phyloP scores from a whole-genome alignment of 306 rosid species.

The Vicia sativa region DNA sequence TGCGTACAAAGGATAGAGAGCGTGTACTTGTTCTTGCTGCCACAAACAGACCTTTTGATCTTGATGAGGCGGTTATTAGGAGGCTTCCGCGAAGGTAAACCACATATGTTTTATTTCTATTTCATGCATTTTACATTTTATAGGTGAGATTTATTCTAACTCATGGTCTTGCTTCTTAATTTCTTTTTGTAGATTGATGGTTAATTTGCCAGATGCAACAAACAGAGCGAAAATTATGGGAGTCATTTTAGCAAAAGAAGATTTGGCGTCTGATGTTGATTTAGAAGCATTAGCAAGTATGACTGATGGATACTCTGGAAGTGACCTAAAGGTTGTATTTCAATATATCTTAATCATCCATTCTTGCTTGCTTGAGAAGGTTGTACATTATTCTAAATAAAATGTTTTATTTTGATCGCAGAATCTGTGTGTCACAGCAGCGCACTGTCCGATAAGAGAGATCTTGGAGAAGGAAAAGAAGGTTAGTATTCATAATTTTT shows the following conservation, averaged over 20 bases:
- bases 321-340: constrained; percentile 82
- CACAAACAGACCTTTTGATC: constrained; percentile 97
- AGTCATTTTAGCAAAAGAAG: constrained; percentile 88
- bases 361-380: constrained; percentile 32
- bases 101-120: constrained; percentile 6
- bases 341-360: constrained; percentile 9
- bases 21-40: constrained; percentile 98
- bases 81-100: constrained; percentile 92
- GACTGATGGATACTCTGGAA: constrained; percentile 93
- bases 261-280: constrained; percentile 68
- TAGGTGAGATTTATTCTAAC: constrained; percentile 24
- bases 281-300: constrained; percentile 76
- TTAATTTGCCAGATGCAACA: constrained; percentile 80
- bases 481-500: constrained; percentile 54
- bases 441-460: constrained; percentile 52
- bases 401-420: constrained; percentile 41
- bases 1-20: constrained; percentile 93
- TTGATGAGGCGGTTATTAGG: constrained; percentile 98
- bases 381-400: constrained; percentile 18
- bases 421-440: constrained; percentile 52
- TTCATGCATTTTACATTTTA: constrained; percentile 8
- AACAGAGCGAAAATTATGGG: constrained; percentile 77
- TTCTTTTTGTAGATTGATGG: constrained; percentile 74
- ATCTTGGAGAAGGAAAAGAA: constrained; percentile 49
- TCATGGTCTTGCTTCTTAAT: not conserved